Conservation (phyloP, 78 protist species). For the Anaeramoeba flamelloides region DNA sequence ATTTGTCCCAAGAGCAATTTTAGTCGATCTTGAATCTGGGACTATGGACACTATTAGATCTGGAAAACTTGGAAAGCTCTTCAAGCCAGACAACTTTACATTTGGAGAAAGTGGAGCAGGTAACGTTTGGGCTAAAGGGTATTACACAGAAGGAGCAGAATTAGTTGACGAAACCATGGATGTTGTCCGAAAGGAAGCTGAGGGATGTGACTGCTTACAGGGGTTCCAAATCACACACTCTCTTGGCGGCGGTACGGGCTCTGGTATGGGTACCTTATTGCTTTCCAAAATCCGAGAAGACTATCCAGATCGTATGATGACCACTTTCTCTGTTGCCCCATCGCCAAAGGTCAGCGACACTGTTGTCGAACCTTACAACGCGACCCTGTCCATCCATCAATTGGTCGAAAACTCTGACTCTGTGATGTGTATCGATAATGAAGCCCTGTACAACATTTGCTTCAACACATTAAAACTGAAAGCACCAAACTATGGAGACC, state of each 20-base stretch:
- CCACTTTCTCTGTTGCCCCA: conserved; percentile 89
- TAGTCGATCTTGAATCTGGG: conserved; percentile 95
- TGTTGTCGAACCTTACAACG: conserved; percentile 96
- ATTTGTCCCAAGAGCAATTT: conserved; percentile 91
- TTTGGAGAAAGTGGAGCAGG: conserved; percentile 76
- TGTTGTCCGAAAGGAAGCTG: conserved; percentile 89
- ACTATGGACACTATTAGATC: conserved; percentile 83
- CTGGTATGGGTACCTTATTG: conserved; percentile 73
- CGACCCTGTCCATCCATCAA: conserved; percentile 87
- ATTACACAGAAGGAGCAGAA: conserved; percentile 91
- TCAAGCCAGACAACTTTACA: conserved; percentile 84
- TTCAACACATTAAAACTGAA: conserved; percentile 69
- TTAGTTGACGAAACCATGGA: conserved; percentile 84
- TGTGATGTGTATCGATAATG: conserved; percentile 83
- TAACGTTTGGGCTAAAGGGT: conserved; percentile 96
- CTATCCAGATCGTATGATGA: conserved; percentile 88
- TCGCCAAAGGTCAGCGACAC: conserved; percentile 90
- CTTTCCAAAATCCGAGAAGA: conserved; percentile 76
- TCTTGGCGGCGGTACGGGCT: conserved; percentile 99
- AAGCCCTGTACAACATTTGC: conserved; percentile 91
- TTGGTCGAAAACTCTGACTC: conserved; percentile 89
- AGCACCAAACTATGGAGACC: conserved; percentile 81
- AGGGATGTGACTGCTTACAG: conserved; percentile 87
- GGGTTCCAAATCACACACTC: conserved; percentile 97
- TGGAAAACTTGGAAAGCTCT: conserved; percentile 50